Evolutionary conservation across 2,329 filamentous ascomycete genomes (phyloP), one percentile per base, ranked within the genome.

Genomic region (Anisogramma anomala): DNA sequence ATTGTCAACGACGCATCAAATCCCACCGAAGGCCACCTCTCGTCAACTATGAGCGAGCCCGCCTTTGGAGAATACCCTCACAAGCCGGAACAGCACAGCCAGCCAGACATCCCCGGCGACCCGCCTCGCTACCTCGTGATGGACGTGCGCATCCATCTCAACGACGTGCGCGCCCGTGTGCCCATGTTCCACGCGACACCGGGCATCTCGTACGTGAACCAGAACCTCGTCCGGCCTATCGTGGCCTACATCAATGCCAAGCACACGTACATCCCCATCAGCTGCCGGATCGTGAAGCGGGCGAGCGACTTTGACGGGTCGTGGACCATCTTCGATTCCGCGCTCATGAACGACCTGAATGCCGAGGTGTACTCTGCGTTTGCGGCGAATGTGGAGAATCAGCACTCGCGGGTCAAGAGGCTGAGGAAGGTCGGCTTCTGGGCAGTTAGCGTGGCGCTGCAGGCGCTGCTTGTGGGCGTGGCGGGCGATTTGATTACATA

Each of bases 241-340:
- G 88, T 98, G 30, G 91, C 91, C 6, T 98, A 96, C 59, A 96
- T 98, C 63, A 98, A 98, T 62, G 84, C 86, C 31, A 85, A 87
- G 58, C 82, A 81, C 56, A 94, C 89, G 0, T 96, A 94, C 55
- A 96, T 98, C 32, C 91, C 91, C 19, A 86, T 98, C 53, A 84
- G 82, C 52, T 96, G 91, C 63, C 82, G 89, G 46, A 84, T 98
- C 36, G 86, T 96, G 49, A 98, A 98, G 66, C 78, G 79, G 6
- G 74, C 79, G 14, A 74, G 74, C 45, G 91, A 98, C 58, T 98
- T 98, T 55, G 85, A 96, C 58, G 91, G 91, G 25, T 84, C 83
- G 52, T 96, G 91, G 91, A 89, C 88, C 3, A 72, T 93, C 20
- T 96, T 84, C 57, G 91, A 98, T 61, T 91, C 84, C 53, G 88